Evolutionary conservation across 345 rosid species (phyloP), one percentile per base, ranked within the genome.

Genomic region (Toxicodendron radicans): DNA sequence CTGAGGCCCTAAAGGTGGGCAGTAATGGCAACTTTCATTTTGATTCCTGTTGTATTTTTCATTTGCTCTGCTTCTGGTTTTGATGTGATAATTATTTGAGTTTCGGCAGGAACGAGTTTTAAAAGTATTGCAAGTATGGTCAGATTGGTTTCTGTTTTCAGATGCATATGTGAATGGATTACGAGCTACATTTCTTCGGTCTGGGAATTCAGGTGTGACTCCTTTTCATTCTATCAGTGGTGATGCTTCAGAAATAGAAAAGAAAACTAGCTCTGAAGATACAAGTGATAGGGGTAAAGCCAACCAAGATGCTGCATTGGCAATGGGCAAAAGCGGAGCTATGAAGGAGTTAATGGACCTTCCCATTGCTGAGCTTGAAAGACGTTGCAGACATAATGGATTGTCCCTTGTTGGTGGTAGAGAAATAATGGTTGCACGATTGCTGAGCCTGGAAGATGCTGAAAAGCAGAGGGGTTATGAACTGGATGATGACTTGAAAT

Each of bases 131-230:
- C 98, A 95, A 80, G 99, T 95, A 52, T 95, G 99, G 99, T 85
- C 97, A 51, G 99, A 96, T 73, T 93, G 98, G 99, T 96, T 96
- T 87, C 94, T 96, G 68, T 96, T 96, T 79, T 93, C 98, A 63
- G 99, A 96, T 78, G 99, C 98, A 66, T 96, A 96, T 82, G 93
- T 96, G 65, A 84, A 88, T 76, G 99, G 99, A 74, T 83, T 96
- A 69, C 89, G 98, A 60, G 93, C 99, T 30, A 93, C 98, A 35
- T 96, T 96, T 87, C 93, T 93, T 60, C 91, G 98, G 52, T 85
- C 95, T 52, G 87, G 97, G 78, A 84, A 81, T 76, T 96, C 97
- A 68, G 99, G 97, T 48, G 97, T 96, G 75, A 77, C 85, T 58
- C 86, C 80, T 52, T 96, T 89, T 73, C 97, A 96, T 87, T 93